Base-by-base conservation (phyloP, 2,329 filamentous ascomycete genomes). In the Xylariaceae sp. region DNA sequence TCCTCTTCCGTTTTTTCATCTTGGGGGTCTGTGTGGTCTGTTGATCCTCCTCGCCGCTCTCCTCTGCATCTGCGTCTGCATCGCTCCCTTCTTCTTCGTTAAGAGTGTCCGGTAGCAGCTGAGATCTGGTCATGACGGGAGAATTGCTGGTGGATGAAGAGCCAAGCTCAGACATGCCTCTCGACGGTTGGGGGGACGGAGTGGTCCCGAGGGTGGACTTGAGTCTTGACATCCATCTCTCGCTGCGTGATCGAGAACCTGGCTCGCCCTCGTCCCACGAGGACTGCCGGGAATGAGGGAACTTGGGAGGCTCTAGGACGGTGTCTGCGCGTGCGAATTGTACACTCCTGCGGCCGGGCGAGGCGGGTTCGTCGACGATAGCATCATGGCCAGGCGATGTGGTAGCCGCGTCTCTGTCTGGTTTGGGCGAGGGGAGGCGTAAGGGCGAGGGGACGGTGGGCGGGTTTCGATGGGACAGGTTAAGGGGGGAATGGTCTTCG, bases 21-120 rank as follows among this genome's bases (percentile, higher is more conserved):
- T 79, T 81, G 2, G 70, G 62, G 28, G 71, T 63, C 47, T 75
- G 56, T 28, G 22, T 28, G 74, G 13, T 72, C 66, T n/a, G 71
- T 63, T 16, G 73, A 73, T n/a, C 79, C 65, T 96, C 92, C 47
- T 91, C 90, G 0, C 86, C 89, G 42, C 90, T 96, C 66, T 94
- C 90, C 66, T 96, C 92, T 1, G 87, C 89, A 67, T 94, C 90
- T 1, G 87, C 89, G 67, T 94, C 90, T 1, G 88, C 83, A 67
- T 92, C 89, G 66, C 84, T 89, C 17, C 82, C 84, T 56, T 79
- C 80, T 53, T 81, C 79, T 22, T 74, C 74, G 41, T 76, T 71
- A 9, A 84, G 67, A 1, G 78, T 82, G 17, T 78, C 74, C 10
- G 48, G 47, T 42, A 55, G 34, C n/a, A 46, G 51, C 13, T 56